These are phyloP conservation scores for Dalbergia cultrata DNA, from an alignment of 306 rosid genomes.

Conservation along the genomic window DNA sequence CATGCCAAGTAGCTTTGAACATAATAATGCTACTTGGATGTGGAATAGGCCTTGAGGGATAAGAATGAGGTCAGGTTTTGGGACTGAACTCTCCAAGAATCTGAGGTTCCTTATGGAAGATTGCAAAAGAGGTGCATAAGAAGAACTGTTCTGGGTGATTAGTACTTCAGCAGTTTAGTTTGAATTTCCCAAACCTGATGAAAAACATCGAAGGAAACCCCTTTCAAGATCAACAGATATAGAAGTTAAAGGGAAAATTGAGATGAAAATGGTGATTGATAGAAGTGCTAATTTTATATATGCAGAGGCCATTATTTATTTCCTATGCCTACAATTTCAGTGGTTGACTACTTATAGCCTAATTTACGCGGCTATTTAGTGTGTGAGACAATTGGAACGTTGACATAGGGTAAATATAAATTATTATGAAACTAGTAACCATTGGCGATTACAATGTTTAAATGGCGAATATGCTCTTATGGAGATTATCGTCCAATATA, in stretches of 20 bases:
- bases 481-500: neutral
- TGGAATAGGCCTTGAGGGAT: constrained; percentile 43
- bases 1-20: constrained; percentile 32
- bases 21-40: constrained; percentile 33
- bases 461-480: neutral
- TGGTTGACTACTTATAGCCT: neutral
- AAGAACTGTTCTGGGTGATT: constrained; percentile 41
- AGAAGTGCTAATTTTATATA: constrained; percentile 1
- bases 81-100: constrained; percentile 47
- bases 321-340: neutral
- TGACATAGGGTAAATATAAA: constrained; percentile 1
- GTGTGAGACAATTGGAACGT: constrained; percentile 1
- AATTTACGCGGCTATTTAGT: constrained; percentile 7
- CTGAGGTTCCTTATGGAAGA: constrained; percentile 54
- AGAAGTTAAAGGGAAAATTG: constrained; percentile 26
- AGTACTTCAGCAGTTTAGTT: constrained; percentile 30
- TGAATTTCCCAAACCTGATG: constrained; percentile 10
- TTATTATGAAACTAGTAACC: neutral
- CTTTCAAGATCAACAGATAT: constrained; percentile 13
- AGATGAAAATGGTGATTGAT: constrained; percentile 30
- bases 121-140: constrained; percentile 49
- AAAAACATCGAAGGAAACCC: constrained; percentile 39
- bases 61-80: constrained; percentile 57
- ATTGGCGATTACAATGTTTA: constrained; percentile 19
- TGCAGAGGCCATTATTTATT: constrained; percentile 23